phyloP scores from a whole-genome alignment of 805 yeast genomes.

The Metschnikowia kofuensis region DNA sequence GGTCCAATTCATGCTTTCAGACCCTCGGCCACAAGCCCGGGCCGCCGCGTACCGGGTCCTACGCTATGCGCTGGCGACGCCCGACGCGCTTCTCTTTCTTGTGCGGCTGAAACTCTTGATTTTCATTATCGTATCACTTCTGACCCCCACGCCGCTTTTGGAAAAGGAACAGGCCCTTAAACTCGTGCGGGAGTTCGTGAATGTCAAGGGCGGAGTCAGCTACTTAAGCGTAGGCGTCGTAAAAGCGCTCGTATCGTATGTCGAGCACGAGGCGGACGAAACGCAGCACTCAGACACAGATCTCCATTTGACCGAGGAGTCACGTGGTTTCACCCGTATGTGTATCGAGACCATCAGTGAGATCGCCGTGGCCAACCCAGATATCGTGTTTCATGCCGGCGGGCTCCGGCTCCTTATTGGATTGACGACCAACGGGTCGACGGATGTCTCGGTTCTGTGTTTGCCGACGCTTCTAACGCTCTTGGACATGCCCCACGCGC shows the following conservation, averaged over 20 bases:
- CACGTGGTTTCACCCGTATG: constrained; percentile 20
- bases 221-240: constrained; percentile 61
- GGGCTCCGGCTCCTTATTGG: constrained; percentile 49
- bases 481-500: constrained; percentile 54
- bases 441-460: constrained; percentile 21
- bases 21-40: constrained; percentile 56
- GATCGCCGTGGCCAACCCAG: constrained; percentile 37
- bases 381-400: constrained; percentile 47
- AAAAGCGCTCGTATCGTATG: constrained; percentile 61
- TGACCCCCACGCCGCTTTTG: constrained; percentile 51
- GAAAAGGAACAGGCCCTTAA: constrained; percentile 81
- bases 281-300: constrained; percentile 3
- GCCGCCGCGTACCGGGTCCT: constrained; percentile 77
- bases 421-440: constrained; percentile 27
- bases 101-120: constrained; percentile 56
- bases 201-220: constrained; percentile 47
- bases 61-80: constrained; percentile 57
- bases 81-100: constrained; percentile 53
- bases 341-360: constrained; percentile 44
- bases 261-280: constrained; percentile 39
- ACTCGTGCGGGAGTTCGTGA: constrained; percentile 60
- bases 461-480: constrained; percentile 50
- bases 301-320: neutral
- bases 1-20: constrained; percentile 59
- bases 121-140: constrained; percentile 60